Base-by-base conservation (phyloP, 176 grass and related monocot genomes). In the Avena sativa region DNA sequence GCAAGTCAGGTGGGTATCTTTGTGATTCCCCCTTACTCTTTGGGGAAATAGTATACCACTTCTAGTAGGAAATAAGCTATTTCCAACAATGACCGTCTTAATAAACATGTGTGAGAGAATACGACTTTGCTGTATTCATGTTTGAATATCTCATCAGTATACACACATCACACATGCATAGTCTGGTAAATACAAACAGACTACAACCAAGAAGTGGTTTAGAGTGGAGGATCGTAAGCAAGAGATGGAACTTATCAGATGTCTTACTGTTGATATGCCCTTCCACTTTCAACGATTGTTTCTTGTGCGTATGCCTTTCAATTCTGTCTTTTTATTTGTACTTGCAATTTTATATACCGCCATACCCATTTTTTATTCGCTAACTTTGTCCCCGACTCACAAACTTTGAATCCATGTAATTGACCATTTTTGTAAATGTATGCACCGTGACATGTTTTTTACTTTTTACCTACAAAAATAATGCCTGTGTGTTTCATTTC, bases 1-100 rank as follows among this genome's bases (percentile, higher is more conserved):
- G 89, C 92, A 30, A 92, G 87, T 52, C 93, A 98, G 93, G 95
- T 98, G 79, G 70, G 60, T 83, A 59, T 36, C 32, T 6, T 79
- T 62, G 15, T 46, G 44, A n/a, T n/a, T n/a, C n/a, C n/a, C n/a
- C n/a, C n/a, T n/a, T n/a, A n/a, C n/a, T n/a, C n/a, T n/a, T n/a
- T n/a, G n/a, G n/a, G n/a, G n/a, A n/a, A n/a, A n/a, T n/a, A n/a
- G n/a, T n/a, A n/a, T n/a, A n/a, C n/a, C n/a, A n/a, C n/a, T n/a
- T n/a, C n/a, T n/a, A n/a, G n/a, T n/a, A n/a, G n/a, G 62, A 64
- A 28, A 87, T 51, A 8, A 38, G 25, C 7, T 52, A 58, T 78
- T 88, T 46, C 28, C 30, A 74, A 66, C 1, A 20, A 53, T 32
- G 32, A 64, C 49, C 2, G 64, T 10, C 43, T 50, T 61, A 36